These are phyloP conservation scores for Fusarium secorum DNA, from an alignment of 2,329 filamentous ascomycete genomes.

Conservation along the genomic window DNA sequence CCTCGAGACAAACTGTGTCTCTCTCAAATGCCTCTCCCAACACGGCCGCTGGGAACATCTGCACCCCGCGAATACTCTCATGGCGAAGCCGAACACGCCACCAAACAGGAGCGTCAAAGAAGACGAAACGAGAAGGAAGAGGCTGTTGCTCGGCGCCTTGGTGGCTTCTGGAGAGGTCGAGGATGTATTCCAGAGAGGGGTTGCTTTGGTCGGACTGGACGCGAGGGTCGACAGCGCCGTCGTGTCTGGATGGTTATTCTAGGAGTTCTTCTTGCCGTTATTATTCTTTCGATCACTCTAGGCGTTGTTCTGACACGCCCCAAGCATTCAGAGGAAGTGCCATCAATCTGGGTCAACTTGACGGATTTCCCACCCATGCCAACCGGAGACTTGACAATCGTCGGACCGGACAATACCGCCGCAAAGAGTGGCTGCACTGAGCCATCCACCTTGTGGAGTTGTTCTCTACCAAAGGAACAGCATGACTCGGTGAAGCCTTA, in stretches of 20 bases:
- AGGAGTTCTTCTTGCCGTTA: slow-evolving; percentile 59
- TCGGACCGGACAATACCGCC: slow-evolving; percentile 72
- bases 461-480: slow-evolving; percentile 80
- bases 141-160: slow-evolving; percentile 61
- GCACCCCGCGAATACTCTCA: slow-evolving; percentile 55
- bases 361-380: slow-evolving; percentile 88
- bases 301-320: slow-evolving; percentile 60
- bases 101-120: slow-evolving; percentile 60
- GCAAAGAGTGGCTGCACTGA: slow-evolving; percentile 74
- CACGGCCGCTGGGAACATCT: slow-evolving; percentile 55
- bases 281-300: slow-evolving; percentile 66
- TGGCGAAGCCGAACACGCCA: slow-evolving; percentile 50
- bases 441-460: slow-evolving; percentile 84
- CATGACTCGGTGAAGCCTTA: slow-evolving; percentile 71
- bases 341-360: slow-evolving; percentile 79
- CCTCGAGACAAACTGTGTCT: slow-evolving; percentile 28
- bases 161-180: slow-evolving; percentile 71
- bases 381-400: slow-evolving; percentile 81
- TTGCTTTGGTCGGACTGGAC: slow-evolving; percentile 69
- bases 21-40: slow-evolving; percentile 49
- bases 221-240: slow-evolving; percentile 69
- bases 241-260: slow-evolving; percentile 65
- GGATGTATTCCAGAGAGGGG: slow-evolving; percentile 69
- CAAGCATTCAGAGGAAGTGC: slow-evolving; percentile 36
- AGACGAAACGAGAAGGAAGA: slow-evolving; percentile 73